Evolutionary conservation across 768 basidiomycete species (phyloP).

Genomic region (Pleurotus ostreatus): DNA sequence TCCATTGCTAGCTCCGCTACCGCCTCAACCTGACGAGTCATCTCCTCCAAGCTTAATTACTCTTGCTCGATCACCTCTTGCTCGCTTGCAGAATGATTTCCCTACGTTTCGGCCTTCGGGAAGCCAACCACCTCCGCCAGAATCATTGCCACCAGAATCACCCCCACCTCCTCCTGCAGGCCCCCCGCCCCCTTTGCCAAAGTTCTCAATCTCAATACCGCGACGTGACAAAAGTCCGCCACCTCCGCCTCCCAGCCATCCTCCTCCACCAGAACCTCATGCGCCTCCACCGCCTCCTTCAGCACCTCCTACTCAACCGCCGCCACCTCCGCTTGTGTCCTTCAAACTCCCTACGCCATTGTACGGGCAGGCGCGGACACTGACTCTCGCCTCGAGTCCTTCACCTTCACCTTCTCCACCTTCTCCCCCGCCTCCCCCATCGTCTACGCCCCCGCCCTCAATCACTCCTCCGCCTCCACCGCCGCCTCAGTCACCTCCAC

Average conservation of each 20-base stretch:
- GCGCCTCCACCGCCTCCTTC: conserved; percentile 30
- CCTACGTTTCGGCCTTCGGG: too few relatives aligned
- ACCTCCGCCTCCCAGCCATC: conserved; percentile 9
- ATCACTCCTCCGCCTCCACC: conserved; percentile 23
- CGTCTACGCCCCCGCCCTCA: conserved; percentile 21
- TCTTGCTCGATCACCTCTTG: too few relatives aligned
- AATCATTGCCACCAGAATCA: conserved; percentile 23
- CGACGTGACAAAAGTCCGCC: conserved; percentile 9
- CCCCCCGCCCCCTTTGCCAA: conserved; percentile 15
- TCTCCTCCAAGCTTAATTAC: conserved; percentile 26
- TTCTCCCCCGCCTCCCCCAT: conserved; percentile 16
- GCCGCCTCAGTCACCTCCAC: conserved; percentile 26
- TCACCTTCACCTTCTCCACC: conserved; percentile 23
- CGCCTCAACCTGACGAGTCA: conserved; percentile 20
- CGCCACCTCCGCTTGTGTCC: conserved; percentile 12
- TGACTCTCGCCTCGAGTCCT: conserved; percentile 18
- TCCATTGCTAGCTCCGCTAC: conserved; percentile 11
- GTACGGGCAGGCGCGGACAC: conserved; percentile 1
- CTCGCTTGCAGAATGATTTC: too few relatives aligned
- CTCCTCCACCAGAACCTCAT: conserved; percentile 26
- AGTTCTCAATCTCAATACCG: conserved; percentile 15
- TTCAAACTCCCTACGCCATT: conserved; percentile 1
- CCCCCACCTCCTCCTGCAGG: conserved; percentile 24
- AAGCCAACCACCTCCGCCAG: conserved; percentile 23
- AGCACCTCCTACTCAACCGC: conserved; percentile 16